Conservation (phyloP, 306 rosid species). For the Clitoria ternatea region DNA sequence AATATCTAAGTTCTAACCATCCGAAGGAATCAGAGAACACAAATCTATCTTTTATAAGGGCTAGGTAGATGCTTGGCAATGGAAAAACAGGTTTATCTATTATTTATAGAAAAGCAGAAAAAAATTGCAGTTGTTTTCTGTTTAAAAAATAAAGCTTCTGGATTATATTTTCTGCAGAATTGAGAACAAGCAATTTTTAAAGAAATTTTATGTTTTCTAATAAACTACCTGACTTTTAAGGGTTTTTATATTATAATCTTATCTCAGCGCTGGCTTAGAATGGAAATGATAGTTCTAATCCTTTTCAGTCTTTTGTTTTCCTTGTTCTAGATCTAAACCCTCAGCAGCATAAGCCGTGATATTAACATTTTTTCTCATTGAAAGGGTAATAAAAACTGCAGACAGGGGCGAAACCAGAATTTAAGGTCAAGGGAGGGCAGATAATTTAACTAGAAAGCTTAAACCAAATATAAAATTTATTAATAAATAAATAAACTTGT, state of each 20-base stretch:
- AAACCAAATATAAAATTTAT: too few species aligned
- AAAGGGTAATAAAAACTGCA: not conserved
- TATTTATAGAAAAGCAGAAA: not conserved
- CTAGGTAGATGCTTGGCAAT: not conserved
- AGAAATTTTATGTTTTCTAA: not conserved
- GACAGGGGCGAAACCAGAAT: too few species aligned
- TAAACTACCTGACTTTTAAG: not conserved
- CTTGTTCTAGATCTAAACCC: slow-evolving; percentile 3
- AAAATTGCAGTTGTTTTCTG: not conserved
- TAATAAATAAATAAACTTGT: too few species aligned
- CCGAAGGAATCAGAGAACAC: not conserved
- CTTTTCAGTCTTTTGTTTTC: not conserved
- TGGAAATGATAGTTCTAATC: slow-evolving; percentile 2
- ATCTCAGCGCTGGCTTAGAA: not conserved
- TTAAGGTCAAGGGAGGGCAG: too few species aligned
- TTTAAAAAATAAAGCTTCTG: not conserved
- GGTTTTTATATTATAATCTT: not conserved
- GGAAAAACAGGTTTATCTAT: not conserved
- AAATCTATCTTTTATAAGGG: not conserved
- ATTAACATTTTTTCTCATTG: slow-evolving; percentile 3
- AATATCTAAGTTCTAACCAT: slow-evolving; percentile 9
- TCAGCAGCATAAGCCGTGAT: not conserved
- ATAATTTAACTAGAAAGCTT: too few species aligned
- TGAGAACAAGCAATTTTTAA: not conserved
- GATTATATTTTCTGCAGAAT: not conserved